Conservation (phyloP, 345 rosid genomes). For the Litchi chinensis region DNA sequence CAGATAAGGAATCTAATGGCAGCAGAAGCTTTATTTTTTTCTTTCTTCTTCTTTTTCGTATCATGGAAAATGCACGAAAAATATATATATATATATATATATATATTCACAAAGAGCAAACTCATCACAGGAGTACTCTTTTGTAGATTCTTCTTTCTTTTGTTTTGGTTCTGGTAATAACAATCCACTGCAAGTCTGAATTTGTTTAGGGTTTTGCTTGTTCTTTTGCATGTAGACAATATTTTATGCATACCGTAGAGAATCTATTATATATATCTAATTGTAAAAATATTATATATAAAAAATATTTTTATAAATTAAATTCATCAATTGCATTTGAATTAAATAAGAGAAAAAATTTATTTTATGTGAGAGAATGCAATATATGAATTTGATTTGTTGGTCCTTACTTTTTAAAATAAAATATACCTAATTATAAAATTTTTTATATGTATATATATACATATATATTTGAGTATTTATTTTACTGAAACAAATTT, state of each 20-base stretch:
- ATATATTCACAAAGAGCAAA: not conserved
- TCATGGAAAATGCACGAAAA: not conserved
- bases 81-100: not conserved
- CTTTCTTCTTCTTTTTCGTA: not conserved
- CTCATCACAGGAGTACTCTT: not conserved
- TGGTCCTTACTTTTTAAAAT: no score
- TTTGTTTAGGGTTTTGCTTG: slow-evolving; percentile 8
- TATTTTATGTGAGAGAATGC: no score
- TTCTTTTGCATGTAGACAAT: not conserved
- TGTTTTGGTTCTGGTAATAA: not conserved
- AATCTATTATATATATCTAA: no score
- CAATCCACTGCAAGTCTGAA: not conserved
- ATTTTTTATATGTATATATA: no score
- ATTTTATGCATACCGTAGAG: not conserved
- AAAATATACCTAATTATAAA: no score
- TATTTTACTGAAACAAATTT: no score
- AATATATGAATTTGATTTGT: no score
- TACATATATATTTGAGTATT: no score
- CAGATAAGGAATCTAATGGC: slow-evolving; percentile 4
- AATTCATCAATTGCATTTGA: no score
- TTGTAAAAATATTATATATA: no score
- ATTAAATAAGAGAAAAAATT: no score
- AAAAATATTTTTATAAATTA: no score
- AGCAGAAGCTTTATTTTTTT: not conserved
- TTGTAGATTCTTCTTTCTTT: slow-evolving; percentile 25